Evolutionary conservation across 2,329 filamentous ascomycete species (phyloP), one percentile per base, ranked within the genome.

Genomic region (Polytolypa hystricis): DNA sequence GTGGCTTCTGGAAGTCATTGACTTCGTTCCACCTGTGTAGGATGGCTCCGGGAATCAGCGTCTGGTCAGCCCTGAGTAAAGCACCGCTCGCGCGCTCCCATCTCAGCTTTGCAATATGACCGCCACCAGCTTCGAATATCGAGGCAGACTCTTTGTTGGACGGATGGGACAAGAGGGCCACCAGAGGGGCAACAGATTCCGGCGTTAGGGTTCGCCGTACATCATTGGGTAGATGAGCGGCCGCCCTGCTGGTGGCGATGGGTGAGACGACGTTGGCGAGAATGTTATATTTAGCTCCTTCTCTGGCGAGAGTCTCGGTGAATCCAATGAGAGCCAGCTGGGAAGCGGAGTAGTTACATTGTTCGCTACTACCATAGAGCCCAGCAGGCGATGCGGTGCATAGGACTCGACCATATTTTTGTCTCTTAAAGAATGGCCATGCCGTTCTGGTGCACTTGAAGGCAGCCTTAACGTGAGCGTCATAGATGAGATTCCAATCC

Each of bases 231-330:
- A 95, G 89, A 48, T 95, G 73, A 12, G 89, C 95, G 60, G 86
- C 77, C 29, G 87, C 95, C 86, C 95, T 93, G 58, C 89, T 79
- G 66, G 37, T 56, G 62, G 60, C 60, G 55, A 95, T 87, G 36
- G 91, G 91, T 12, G 91, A 86, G 66, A 98, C 93, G 52, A 84
- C 84, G 63, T 98, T 98, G 70, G 73, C 77, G 52, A 94, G 67
- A 50, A 98, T 96, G 73, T 96, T 96, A 70, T 98, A 98, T 67
- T 96, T 96, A 57, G 76, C 70, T 48, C 91, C 91, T 69, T 98
- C 91, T 72, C 96, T 96, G 42, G 91, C 91, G 45, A 98, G 73
- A 3, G 91, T 95, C 72, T 98, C 89, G 26, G 87, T 95, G 69
- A 96, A 96, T 48, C 89, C 91, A 44, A 98, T 86, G 68, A 93